Percentiles rank a stretch among this genome's conserved stretches.
These are phyloP conservation scores for Aspergillus panamensis DNA, from an alignment of 495 filamentous ascomycete genomes.

Conservation along the genomic window DNA sequence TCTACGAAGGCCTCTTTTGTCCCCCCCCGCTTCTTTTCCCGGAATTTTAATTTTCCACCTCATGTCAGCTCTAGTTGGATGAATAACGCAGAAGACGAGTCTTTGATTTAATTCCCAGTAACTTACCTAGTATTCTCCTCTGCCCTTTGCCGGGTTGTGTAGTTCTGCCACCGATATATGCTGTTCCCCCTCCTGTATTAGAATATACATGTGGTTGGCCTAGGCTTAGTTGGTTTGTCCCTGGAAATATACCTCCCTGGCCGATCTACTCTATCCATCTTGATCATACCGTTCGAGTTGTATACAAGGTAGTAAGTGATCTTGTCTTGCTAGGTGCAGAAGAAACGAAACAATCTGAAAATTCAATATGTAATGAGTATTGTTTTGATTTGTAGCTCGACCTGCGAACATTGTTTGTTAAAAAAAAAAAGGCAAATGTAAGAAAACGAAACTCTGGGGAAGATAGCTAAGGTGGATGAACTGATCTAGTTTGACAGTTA, in stretches of 20 bases:
- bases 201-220: no score
- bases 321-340: neutral
- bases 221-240: no score
- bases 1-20: constrained; percentile 10
- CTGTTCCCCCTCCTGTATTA: no score
- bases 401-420: constrained; percentile 15
- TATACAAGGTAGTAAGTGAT: neutral
- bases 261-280: neutral
- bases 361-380: neutral
- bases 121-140: neutral
- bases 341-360: neutral
- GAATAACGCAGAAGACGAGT: constrained; percentile 13
- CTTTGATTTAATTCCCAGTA: constrained; percentile 5
- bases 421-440: neutral
- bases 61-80: constrained; percentile 18
- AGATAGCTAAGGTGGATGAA: neutral
- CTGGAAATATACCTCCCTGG: no score
- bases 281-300: neutral
- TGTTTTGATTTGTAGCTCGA: constrained; percentile 10
- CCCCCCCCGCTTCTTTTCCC: neutral
- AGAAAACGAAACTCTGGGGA: neutral
- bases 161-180: neutral
- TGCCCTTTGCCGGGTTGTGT: neutral
- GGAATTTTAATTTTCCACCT: neutral
- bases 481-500: neutral